phyloP scores from a whole-genome alignment of 1,284 basidiomycete species.

The Agroathelia rolfsii region DNA sequence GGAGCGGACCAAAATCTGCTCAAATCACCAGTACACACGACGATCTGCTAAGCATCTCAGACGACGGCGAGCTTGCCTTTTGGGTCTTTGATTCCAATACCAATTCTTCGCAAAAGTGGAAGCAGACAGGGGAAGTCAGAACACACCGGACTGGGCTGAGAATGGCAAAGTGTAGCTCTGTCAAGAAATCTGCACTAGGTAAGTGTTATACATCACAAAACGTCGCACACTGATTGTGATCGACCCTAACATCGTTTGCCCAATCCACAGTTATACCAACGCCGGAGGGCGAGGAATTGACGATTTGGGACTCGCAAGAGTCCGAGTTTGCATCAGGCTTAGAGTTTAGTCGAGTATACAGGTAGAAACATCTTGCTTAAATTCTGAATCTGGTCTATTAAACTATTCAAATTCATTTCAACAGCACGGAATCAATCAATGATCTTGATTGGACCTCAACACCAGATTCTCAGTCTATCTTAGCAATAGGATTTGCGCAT shows the following conservation, averaged over 20 bases:
- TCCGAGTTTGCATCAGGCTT: constrained; percentile 89
- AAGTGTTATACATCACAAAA: too few species aligned
- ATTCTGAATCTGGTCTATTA: background rate
- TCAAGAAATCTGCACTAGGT: constrained; percentile 82
- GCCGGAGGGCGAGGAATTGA: constrained; percentile 62
- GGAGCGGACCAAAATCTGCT: constrained; percentile 41
- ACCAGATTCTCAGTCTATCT: constrained; percentile 78
- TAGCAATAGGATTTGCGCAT: constrained; percentile 77
- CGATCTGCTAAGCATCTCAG: constrained; percentile 67
- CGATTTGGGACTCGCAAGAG: constrained; percentile 90
- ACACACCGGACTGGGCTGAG: constrained; percentile 58
- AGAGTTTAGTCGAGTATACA: constrained; percentile 57
- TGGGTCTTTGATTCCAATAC: constrained; percentile 71
- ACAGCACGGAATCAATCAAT: constrained; percentile 48
- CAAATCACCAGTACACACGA: constrained; percentile 63
- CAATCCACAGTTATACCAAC: constrained; percentile 49
- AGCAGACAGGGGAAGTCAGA: constrained; percentile 62
- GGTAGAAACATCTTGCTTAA: constrained; percentile 37
- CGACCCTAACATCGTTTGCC: too few species aligned
- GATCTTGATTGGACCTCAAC: constrained; percentile 92
- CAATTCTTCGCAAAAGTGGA: constrained; percentile 36
- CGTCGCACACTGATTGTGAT: too few species aligned
- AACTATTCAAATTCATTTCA: constrained; percentile 11
- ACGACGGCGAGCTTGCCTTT: constrained; percentile 68
- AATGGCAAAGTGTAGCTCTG: constrained; percentile 75